Evolutionary conservation across 495 filamentous ascomycete species (phyloP).

Genomic region (Neurospora cerealis): DNA sequence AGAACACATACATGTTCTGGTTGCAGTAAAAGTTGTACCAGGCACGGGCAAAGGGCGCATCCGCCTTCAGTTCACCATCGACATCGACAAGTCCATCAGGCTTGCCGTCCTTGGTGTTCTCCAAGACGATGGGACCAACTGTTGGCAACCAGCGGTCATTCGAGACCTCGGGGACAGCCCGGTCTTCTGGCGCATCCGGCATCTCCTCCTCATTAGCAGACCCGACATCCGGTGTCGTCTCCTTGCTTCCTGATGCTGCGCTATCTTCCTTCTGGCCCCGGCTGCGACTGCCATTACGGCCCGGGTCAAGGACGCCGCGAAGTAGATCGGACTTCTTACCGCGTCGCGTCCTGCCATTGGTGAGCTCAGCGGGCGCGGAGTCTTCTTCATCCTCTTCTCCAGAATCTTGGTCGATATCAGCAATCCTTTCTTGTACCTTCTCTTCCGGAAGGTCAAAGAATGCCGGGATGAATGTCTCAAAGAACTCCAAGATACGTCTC

Average conservation of each 20-base stretch:
- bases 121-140: slow-evolving; percentile 35
- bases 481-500: slow-evolving; percentile 66
- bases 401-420: slow-evolving; percentile 54
- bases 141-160: slow-evolving; percentile 47
- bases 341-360: slow-evolving; percentile 52
- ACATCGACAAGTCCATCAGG: slow-evolving; percentile 28
- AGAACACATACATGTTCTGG: slow-evolving; percentile 82
- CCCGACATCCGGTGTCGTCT: slow-evolving; percentile 71
- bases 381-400: slow-evolving; percentile 66
- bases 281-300: slow-evolving; percentile 50
- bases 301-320: slow-evolving; percentile 73
- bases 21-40: slow-evolving; percentile 84
- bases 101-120: slow-evolving; percentile 25
- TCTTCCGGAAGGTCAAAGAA: slow-evolving; percentile 82
- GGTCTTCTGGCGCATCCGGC: slow-evolving; percentile 40
- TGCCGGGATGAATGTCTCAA: slow-evolving; percentile 75
- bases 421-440: slow-evolving; percentile 64
- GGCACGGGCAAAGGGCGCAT: slow-evolving; percentile 69
- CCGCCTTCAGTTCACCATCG: slow-evolving; percentile 59
- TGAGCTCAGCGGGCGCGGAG: slow-evolving; percentile 36
- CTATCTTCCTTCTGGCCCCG: slow-evolving; percentile 65
- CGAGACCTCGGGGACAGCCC: slow-evolving; percentile 36
- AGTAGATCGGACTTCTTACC: slow-evolving; percentile 73
- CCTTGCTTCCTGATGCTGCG: slow-evolving; percentile 62
- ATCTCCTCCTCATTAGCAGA: slow-evolving; percentile 61